These are phyloP conservation scores for Candida succiphila DNA, from an alignment of 805 yeast species.

Conservation along the genomic window DNA sequence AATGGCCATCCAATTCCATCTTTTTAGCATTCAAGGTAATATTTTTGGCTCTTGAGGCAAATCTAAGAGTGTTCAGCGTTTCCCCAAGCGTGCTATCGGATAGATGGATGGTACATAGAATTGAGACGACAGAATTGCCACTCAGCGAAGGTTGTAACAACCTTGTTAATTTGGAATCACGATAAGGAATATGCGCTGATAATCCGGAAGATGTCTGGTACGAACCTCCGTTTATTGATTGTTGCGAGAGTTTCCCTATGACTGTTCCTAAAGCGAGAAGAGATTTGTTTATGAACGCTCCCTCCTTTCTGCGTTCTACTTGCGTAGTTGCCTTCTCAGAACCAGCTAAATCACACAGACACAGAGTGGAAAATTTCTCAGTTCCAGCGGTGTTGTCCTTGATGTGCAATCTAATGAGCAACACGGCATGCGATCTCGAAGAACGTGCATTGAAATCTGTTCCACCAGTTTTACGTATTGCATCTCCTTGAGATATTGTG, in stretches of 20 bases:
- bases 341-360: conserved; percentile 93
- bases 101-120: conserved; percentile 79
- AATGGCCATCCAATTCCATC: conserved; percentile 23
- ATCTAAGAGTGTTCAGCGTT: conserved; percentile 77
- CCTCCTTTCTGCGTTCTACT: conserved; percentile 82
- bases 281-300: conserved; percentile 86
- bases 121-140: conserved; percentile 75
- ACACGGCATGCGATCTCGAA: conserved; percentile 87
- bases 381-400: conserved; percentile 29
- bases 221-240: conserved; percentile 11
- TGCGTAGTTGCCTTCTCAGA: conserved; percentile 81
- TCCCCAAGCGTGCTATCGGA: conserved; percentile 56
- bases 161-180: conserved; percentile 89
- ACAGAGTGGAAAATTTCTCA: conserved; percentile 47
- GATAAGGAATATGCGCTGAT: conserved; percentile 65
- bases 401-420: conserved; percentile 51
- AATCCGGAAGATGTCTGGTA: conserved; percentile 22
- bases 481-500: conserved; percentile 61
- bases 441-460: conserved; percentile 85
- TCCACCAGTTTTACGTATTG: conserved; percentile 68
- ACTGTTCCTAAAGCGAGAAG: conserved; percentile 85
- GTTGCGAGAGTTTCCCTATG: conserved; percentile 56
- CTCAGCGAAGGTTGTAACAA: conserved; percentile 85
- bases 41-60: conserved; percentile 90
- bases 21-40: conserved; percentile 59